Conservation (phyloP, 2,329 filamentous ascomycete genomes). For the Pseudogymnoascus sp. region DNA sequence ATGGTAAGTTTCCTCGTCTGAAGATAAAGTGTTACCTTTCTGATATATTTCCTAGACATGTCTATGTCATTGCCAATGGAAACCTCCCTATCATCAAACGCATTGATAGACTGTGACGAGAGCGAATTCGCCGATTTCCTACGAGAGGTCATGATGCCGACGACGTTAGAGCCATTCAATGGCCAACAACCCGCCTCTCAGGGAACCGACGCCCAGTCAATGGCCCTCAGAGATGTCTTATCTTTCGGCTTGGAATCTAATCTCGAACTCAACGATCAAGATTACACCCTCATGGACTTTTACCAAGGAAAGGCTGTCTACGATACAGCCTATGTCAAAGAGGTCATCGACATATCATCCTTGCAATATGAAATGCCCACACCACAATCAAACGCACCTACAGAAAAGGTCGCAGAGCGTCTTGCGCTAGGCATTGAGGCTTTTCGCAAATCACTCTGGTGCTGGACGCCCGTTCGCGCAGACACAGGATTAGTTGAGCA, state of each 20-base stretch:
- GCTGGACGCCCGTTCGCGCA: neutral
- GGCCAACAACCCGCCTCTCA: slow-evolving; percentile 5
- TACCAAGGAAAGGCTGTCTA: slow-evolving; percentile 3
- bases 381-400: neutral
- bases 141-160: slow-evolving; percentile 16
- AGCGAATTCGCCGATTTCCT: slow-evolving; percentile 15
- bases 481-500: neutral
- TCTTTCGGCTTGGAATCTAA: slow-evolving; percentile 17
- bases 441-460: neutral
- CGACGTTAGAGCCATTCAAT: neutral
- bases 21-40: neutral
- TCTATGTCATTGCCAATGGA: neutral
- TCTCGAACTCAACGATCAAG: slow-evolving; percentile 17
- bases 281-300: slow-evolving; percentile 15
- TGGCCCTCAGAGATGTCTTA: slow-evolving; percentile 15
- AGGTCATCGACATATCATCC: neutral
- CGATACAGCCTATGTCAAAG: neutral
- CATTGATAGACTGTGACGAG: neutral
- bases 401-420: neutral
- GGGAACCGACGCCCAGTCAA: neutral
- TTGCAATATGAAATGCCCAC: neutral
- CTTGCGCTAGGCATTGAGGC: neutral
- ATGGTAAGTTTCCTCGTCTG: neutral
- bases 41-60: neutral
- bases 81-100: neutral